These are phyloP conservation scores for Tulasnella sp. DNA, from an alignment of 768 basidiomycete species.

Conservation along the genomic window DNA sequence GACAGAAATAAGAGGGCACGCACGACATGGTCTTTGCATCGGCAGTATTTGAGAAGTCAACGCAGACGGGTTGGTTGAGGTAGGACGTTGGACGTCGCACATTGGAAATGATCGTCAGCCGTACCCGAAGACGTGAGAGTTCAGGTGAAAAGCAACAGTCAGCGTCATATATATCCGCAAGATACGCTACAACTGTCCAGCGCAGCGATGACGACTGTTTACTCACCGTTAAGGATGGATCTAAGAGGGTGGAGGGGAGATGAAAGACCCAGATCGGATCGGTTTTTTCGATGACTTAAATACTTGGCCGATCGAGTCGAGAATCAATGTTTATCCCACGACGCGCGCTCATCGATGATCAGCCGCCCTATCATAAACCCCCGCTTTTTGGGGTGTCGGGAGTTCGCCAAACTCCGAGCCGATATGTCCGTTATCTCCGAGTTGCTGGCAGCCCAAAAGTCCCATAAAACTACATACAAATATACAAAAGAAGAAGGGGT, in stretches of 20 bases:
- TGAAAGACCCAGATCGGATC: no score
- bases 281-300: neutral
- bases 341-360: neutral
- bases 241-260: no score
- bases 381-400: neutral
- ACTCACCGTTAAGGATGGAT: no score
- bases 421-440: neutral
- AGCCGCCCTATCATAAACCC: neutral
- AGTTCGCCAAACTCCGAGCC: neutral
- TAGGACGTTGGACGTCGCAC: no score
- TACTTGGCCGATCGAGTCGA: neutral
- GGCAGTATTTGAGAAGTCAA: no score
- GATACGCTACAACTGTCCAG: no score
- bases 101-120: neutral
- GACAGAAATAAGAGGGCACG: neutral
- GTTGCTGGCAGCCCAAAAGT: neutral
- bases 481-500: neutral
- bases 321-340: no score
- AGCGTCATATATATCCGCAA: no score
- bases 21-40: neutral
- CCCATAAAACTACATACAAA: neutral
- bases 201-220: no score
- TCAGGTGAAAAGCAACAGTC: no score
- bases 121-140: neutral
- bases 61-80: no score